A percentile compares a stretch with the other conserved stretches of the same genome.
These are phyloP conservation scores for Aspergillus sclerotioniger DNA, from an alignment of 495 filamentous ascomycete genomes.

Conservation along the genomic window DNA sequence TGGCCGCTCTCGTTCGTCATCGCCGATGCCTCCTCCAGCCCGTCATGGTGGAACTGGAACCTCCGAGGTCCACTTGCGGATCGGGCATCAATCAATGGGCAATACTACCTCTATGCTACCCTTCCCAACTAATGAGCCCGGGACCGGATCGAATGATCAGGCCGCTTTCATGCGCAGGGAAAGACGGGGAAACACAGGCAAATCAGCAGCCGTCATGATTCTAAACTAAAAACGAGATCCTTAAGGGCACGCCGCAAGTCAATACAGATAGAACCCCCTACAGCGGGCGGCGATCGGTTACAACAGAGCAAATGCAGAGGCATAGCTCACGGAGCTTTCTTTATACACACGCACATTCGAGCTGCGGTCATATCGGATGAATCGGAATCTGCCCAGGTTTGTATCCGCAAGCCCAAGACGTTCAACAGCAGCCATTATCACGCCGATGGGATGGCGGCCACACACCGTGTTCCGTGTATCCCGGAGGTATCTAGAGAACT, in stretches of 20 bases:
- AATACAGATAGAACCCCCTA: background rate
- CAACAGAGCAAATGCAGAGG: constrained; percentile 46
- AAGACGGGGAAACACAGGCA: no score
- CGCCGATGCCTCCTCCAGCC: background rate
- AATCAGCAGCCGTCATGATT: no score
- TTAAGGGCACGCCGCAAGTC: background rate
- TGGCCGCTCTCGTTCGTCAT: background rate
- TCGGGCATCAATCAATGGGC: background rate
- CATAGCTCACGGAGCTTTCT: constrained; percentile 96
- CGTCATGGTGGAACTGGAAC: background rate
- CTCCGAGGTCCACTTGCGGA: background rate
- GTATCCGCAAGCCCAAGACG: constrained; percentile 34
- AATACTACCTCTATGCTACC: background rate
- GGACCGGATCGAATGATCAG: background rate
- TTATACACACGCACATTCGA: constrained; percentile 63
- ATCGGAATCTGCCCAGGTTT: constrained; percentile 67
- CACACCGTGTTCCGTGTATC: constrained; percentile 90
- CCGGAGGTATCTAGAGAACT: constrained; percentile 65
- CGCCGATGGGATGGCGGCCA: constrained; percentile 91
- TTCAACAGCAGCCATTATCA: constrained; percentile 88
- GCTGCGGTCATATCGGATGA: constrained; percentile 90
- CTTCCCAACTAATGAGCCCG: background rate
- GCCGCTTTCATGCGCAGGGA: background rate
- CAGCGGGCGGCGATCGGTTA: constrained; percentile 11
- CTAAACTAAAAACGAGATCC: no score